Base-by-base conservation (phyloP, 75 land plant genomes). In the Cunninghamia lanceolata region DNA sequence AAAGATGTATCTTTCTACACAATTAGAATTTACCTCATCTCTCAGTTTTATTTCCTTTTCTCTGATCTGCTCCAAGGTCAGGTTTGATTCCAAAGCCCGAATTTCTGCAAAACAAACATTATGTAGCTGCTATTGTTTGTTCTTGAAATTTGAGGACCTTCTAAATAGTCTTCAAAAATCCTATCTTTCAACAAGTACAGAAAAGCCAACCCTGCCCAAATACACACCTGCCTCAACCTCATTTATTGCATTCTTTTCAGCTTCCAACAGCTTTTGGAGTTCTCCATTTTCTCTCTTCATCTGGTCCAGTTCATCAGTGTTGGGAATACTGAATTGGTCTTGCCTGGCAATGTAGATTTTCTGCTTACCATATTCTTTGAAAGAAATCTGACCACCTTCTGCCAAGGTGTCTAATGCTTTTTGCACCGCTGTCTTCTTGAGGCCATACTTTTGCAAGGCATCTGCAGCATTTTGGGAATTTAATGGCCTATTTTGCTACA, bases 281-380 rank as follows among this genome's bases (percentile, higher is more conserved):
- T 86, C 91, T n/a, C 87, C 87, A 85, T 95, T 95, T 66, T 93
- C 93, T 56, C 89, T 91, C 89, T 97, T 97, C 99, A 96, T 95
- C 47, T 82, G 85, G 59, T 86, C 92, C n/a, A 98, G 94, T 90
- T 96, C 99, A 19, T 97, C 94, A 35, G 73, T 87, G 86, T 91
- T 94, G 11, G 96, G 97, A 56, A 98, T 97, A 13, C 94, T 90
- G 86, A 97, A 97, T 85, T 95, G 99, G 73, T 96, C 94, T 87
- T 98, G 99, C 70, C 93, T 92, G 85, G 99, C 99, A 75, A 98
- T n/a, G 86, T 95, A 98, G 38, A 98, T 97, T 91, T 96, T 97
- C 87, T 98, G 99, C 86, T 98, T 98, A 10, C 99, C 99, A 94
- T 97, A 98, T 85, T 98, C 99, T 82, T 97, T 98, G 83, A 92